A percentile compares a stretch with the other conserved stretches of the same genome.
Evolutionary conservation across 192 early-diverging fungal genomes (phyloP).

Genomic region (Lobosporangium transversale): DNA sequence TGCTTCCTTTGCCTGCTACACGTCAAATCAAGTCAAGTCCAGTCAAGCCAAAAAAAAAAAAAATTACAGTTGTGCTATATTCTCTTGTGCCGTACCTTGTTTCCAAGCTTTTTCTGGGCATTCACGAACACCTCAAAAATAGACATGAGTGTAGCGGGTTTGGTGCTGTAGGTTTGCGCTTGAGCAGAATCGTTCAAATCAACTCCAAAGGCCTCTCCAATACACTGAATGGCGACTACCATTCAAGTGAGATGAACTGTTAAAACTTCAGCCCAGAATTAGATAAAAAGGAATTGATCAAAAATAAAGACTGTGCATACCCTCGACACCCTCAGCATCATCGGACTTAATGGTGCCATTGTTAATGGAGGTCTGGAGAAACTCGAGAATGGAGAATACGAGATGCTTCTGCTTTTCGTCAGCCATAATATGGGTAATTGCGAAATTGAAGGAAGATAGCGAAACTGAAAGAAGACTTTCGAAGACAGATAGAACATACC

Average conservation of each 20-base stretch:
- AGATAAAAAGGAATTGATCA: neutral
- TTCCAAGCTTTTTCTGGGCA: conserved; percentile 77
- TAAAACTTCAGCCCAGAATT: neutral
- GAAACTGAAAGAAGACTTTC: neutral
- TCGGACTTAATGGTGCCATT: conserved; percentile 78
- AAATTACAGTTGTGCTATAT: neutral
- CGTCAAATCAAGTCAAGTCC: neutral
- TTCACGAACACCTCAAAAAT: conserved; percentile 94
- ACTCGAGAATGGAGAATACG: conserved; percentile 87
- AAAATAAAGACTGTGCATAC: conserved; percentile 38
- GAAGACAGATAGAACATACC: neutral
- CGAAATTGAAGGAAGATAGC: neutral
- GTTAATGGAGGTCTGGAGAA: conserved; percentile 73
- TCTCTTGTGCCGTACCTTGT: conserved; percentile 31
- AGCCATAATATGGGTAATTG: conserved; percentile 40
- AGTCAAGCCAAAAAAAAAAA: neutral
- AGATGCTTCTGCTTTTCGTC: conserved; percentile 77
- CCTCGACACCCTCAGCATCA: conserved; percentile 84
- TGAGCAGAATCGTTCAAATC: conserved; percentile 76
- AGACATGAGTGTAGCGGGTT: conserved; percentile 81
- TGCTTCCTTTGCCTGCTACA: no score
- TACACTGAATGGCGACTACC: conserved; percentile 91
- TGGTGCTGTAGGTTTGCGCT: conserved; percentile 77
- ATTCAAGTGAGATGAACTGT: neutral
- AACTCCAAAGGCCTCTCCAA: conserved; percentile 93